Percentiles rank a stretch among this genome's conserved stretches.
These are phyloP conservation scores for Penicillium robsamsonii DNA, from an alignment of 495 filamentous ascomycete species.

Conservation along the genomic window DNA sequence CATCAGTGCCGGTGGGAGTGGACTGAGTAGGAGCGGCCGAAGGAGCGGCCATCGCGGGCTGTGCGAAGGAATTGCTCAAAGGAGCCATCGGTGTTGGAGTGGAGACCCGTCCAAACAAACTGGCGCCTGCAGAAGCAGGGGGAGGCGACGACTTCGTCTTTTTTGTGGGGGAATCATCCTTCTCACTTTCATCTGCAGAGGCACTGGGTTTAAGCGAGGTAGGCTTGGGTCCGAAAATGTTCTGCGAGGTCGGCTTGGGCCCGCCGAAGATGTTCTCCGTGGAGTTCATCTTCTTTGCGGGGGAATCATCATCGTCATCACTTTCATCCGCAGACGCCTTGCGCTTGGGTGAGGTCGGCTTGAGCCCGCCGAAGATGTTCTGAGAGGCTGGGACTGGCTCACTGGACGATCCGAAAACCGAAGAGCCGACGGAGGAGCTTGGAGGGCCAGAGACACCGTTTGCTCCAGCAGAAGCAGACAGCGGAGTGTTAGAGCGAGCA, in stretches of 20 bases:
- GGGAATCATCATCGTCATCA: constrained; percentile 26
- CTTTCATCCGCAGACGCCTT: constrained; percentile 24
- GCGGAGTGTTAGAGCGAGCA: neutral
- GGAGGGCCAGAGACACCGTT: neutral
- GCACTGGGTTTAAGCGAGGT: constrained; percentile 21
- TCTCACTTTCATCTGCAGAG: constrained; percentile 25
- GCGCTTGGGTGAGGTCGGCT: constrained; percentile 21
- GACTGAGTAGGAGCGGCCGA: constrained; percentile 28
- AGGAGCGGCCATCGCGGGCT: constrained; percentile 25
- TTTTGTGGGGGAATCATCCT: constrained; percentile 25
- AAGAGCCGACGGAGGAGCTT: constrained; percentile 13
- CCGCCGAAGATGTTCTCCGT: neutral
- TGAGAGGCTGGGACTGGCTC: constrained; percentile 31
- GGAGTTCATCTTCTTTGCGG: constrained; percentile 21
- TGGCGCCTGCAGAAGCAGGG: constrained; percentile 39
- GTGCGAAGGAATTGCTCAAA: constrained; percentile 34
- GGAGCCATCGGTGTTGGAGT: constrained; percentile 34
- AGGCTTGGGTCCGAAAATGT: constrained; percentile 57
- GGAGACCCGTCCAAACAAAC: constrained; percentile 59
- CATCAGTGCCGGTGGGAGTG: constrained; percentile 53
- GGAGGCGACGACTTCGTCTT: constrained; percentile 29
- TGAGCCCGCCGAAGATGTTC: constrained; percentile 63
- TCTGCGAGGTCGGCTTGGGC: constrained; percentile 29
- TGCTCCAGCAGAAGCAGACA: neutral
- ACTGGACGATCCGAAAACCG: constrained; percentile 25